Conservation (phyloP, 2,329 filamentous ascomycete species). For the Trichoderma breve region DNA sequence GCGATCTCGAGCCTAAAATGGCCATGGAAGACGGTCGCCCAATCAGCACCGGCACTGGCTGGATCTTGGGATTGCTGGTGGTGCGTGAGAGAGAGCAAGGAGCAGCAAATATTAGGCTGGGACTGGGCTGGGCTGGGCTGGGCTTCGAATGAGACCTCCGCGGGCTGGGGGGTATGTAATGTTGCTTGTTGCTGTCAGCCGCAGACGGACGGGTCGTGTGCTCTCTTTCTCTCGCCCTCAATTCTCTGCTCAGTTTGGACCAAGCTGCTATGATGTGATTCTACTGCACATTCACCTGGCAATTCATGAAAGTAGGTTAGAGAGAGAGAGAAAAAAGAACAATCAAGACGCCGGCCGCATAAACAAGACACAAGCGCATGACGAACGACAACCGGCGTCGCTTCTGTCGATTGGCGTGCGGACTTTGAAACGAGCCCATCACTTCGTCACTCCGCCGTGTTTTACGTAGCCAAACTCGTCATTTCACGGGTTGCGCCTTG, state of each 20-base stretch:
- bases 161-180: background rate
- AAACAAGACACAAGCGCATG: background rate
- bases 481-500: slow-evolving; percentile 19
- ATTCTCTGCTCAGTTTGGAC: background rate
- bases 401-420: slow-evolving; percentile 8
- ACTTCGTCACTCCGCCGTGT: slow-evolving; percentile 19
- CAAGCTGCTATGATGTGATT: background rate
- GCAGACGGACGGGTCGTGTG: slow-evolving; percentile 12
- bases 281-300: background rate
- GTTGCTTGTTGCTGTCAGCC: slow-evolving; percentile 12
- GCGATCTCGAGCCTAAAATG: slow-evolving; percentile 16
- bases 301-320: background rate
- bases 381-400: background rate
- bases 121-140: background rate
- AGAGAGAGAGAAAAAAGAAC: background rate
- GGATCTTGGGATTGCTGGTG: slow-evolving; percentile 1
- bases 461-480: slow-evolving; percentile 19
- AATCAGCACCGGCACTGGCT: slow-evolving; percentile 6
- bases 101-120: slow-evolving; percentile 3
- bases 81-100: slow-evolving; percentile 8
- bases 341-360: background rate
- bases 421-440: slow-evolving; percentile 18
- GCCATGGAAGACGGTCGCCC: background rate
- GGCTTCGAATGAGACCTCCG: slow-evolving; percentile 1
- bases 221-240: background rate